Evolutionary conservation across 768 basidiomycete species (phyloP).

Genomic region (Crucibulum laeve): DNA sequence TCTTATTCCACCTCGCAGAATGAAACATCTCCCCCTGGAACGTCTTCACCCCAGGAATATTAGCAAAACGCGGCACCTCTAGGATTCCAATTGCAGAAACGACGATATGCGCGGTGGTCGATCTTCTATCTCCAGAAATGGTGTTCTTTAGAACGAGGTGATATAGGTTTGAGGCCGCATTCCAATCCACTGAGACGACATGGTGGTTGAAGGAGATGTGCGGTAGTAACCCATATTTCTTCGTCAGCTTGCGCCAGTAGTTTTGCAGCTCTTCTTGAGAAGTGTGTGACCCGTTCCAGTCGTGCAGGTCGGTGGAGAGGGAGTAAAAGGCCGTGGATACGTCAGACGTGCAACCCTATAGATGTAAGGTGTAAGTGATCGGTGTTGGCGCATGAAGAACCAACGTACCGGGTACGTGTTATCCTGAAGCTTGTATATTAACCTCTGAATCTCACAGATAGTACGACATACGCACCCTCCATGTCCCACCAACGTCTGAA

Average conservation of each 20-base stretch:
- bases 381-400: not conserved
- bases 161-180: constrained; percentile 21
- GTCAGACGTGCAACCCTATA: constrained; percentile 42
- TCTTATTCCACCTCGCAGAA: constrained; percentile 30
- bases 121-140: constrained; percentile 8
- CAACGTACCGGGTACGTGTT: constrained; percentile 27
- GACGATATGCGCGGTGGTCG: constrained; percentile 25
- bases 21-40: constrained; percentile 39
- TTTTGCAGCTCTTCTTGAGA: constrained; percentile 35
- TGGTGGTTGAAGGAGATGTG: constrained; percentile 38
- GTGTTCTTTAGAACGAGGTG: constrained; percentile 20
- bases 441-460: not conserved
- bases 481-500: constrained; percentile 43
- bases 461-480: constrained; percentile 34
- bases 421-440: constrained; percentile 17
- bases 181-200: constrained; percentile 45
- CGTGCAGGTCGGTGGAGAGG: constrained; percentile 42
- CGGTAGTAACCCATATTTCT: constrained; percentile 36
- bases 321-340: constrained; percentile 37
- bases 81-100: constrained; percentile 33
- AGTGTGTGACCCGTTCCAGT: constrained; percentile 40
- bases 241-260: constrained; percentile 36
- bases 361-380: not conserved
- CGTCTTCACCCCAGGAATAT: constrained; percentile 17
- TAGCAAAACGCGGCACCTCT: constrained; percentile 21